Conservation (phyloP, 495 filamentous ascomycete species). For the Penicillium nucicola region DNA sequence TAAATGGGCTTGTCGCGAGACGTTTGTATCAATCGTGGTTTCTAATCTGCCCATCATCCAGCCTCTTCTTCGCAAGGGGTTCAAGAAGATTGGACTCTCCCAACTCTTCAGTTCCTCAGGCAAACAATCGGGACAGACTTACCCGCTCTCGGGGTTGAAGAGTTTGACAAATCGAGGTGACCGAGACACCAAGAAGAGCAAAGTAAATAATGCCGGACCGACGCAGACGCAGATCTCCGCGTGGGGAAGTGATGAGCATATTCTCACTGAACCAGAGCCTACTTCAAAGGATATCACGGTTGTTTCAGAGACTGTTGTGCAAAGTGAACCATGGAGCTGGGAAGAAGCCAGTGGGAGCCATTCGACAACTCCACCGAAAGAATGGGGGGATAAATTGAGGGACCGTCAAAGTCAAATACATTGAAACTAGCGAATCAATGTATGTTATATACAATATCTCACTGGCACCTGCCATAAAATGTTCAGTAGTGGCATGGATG, state of each 20-base stretch:
- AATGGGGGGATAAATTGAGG: slow-evolving; percentile 8
- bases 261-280: slow-evolving; percentile 12
- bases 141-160: slow-evolving; percentile 18
- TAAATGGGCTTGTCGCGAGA: slow-evolving; percentile 57
- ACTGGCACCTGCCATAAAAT: too few species aligned
- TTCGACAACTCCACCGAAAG: slow-evolving; percentile 10
- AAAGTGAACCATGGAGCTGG: slow-evolving; percentile 20
- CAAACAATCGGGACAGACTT: slow-evolving; percentile 13
- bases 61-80: slow-evolving; percentile 39
- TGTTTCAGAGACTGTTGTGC: slow-evolving; percentile 29
- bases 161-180: slow-evolving; percentile 12
- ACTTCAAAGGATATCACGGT: slow-evolving; percentile 26
- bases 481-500: too few species aligned
- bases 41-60: slow-evolving; percentile 57
- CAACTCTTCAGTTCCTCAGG: slow-evolving; percentile 25
- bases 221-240: slow-evolving; percentile 16
- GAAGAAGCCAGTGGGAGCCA: background rate
- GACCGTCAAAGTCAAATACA: background rate
- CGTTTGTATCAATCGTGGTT: slow-evolving; percentile 53
- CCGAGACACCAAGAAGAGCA: slow-evolving; percentile 11
- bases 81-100: slow-evolving; percentile 28
- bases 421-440: background rate
- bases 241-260: slow-evolving; percentile 32
- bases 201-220: slow-evolving; percentile 6
- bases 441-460: too few species aligned